Percentiles rank a stretch among this genome's conserved stretches.
phyloP scores from a whole-genome alignment of 257 asterid species.

The Galeopsis tetrahit region DNA sequence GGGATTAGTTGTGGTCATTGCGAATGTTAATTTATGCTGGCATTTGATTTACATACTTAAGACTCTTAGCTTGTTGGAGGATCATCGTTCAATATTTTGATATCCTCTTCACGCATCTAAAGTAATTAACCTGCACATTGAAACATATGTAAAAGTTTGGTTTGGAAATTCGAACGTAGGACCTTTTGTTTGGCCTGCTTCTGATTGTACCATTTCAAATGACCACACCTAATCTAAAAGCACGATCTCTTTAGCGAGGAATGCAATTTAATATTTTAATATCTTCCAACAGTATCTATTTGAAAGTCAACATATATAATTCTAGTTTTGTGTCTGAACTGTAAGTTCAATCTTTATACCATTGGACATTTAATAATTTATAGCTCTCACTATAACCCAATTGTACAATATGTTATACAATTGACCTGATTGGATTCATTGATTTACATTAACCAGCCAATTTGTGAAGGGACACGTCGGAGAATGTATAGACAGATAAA shows the following conservation, averaged over 20 bases:
- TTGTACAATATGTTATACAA: background rate
- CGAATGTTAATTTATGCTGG: conserved; percentile 9
- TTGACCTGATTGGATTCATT: conserved; percentile 14
- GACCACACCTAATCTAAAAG: conserved; percentile 1
- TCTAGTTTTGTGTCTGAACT: conserved; percentile 2
- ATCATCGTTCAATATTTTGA: background rate
- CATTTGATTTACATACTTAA: conserved; percentile 8
- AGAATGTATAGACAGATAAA: conserved; percentile 17
- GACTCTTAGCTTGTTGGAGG: conserved; percentile 8
- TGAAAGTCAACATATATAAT: conserved; percentile 6
- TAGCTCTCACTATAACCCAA: background rate
- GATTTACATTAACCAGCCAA: background rate
- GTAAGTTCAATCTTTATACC: conserved; percentile 19
- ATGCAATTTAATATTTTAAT: background rate
- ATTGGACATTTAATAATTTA: background rate
- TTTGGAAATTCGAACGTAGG: background rate
- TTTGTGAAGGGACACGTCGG: background rate
- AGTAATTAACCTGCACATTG: background rate
- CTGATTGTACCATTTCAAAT: conserved; percentile 9
- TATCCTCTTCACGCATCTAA: background rate
- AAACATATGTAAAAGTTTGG: background rate
- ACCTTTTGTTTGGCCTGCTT: background rate
- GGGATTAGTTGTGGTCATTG: background rate
- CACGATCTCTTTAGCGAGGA: background rate
- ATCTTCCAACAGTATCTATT: background rate